Percentiles rank a stretch among this genome's conserved stretches.
phyloP scores from a whole-genome alignment of 73 alveolate species.

The Paramecium bursaria region DNA sequence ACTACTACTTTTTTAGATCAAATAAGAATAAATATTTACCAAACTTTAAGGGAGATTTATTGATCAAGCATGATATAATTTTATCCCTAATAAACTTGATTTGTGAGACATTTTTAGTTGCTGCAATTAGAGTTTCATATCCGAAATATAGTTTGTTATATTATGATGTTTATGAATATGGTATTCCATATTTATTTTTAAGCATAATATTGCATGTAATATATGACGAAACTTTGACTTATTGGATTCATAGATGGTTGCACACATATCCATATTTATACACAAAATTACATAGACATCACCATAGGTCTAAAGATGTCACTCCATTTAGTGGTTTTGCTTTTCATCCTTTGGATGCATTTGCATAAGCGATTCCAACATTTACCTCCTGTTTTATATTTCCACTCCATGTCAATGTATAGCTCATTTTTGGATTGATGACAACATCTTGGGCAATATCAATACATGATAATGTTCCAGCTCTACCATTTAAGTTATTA shows the following conservation, averaged over 20 bases:
- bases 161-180: conserved; percentile 66
- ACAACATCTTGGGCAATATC: conserved; percentile 77
- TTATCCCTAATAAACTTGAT: conserved; percentile 70
- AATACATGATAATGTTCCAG: conserved; percentile 77
- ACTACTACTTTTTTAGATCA: conserved; percentile 57
- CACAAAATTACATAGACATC: conserved; percentile 71
- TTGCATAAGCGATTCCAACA: conserved; percentile 72
- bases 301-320: conserved; percentile 71
- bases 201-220: conserved; percentile 71
- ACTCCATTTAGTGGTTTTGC: conserved; percentile 80
- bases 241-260: conserved; percentile 75
- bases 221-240: conserved; percentile 76
- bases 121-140: conserved; percentile 66
- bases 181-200: conserved; percentile 69
- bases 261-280: conserved; percentile 74
- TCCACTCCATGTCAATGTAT: conserved; percentile 70
- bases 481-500: conserved; percentile 72
- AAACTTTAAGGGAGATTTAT: conserved; percentile 63
- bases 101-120: conserved; percentile 72
- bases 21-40: conserved; percentile 64
- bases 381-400: conserved; percentile 71
- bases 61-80: conserved; percentile 64
- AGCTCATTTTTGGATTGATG: conserved; percentile 54
- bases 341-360: conserved; percentile 79
- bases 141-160: conserved; percentile 71